Base-by-base conservation (phyloP, 805 yeast genomes). In the Trichomonascus vanleenenianus region DNA sequence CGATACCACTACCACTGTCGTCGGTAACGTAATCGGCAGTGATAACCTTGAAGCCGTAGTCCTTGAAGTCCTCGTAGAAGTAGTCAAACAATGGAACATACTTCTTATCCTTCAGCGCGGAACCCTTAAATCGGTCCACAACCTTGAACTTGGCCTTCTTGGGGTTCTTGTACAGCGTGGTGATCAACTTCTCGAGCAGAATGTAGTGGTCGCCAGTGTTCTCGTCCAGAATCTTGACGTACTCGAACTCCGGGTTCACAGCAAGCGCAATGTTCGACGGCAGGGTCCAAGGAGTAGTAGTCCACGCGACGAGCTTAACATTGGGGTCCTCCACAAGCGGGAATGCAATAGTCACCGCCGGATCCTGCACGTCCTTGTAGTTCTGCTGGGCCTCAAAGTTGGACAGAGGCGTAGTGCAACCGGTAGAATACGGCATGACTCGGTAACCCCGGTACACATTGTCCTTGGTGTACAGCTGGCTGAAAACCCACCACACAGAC, bases 371-470 rank as follows among this genome's bases (percentile, higher is more conserved):
- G 50, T 93, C 97, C 72, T 93, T 93, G 74, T 93, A 93, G 66
- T 93, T 93, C 66, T 88, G 95, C 68, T 89, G 97, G 51, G 98
- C 97, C 73, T 93, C 99, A 60, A 93, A 93, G 70, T 93, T 93
- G 49, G 96, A 86, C 63, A 93, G 74, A 30, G 98, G 96, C 44
- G 99, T 93, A 34, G 97, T 91, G 54, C 85, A 82, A 47, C 95
- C 99, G 35, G 97, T 91, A 22, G 97, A 91, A 68, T 93, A 93
- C 39, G 99, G 99, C 99, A 93, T 93, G 45, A 93, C 99, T 65
- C 95, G 80, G 66, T 78, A 81, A 48, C 98, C 98, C 67, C 95
- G 79, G 73, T 93, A 93, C 39, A 93, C 97, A 47, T 85, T 78
- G 43, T 80, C 83, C 67, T 89, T 93, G 48, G 84, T 81, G 64